phyloP scores from a whole-genome alignment of 2,329 filamentous ascomycete genomes.

The Alternaria ventricosa region DNA sequence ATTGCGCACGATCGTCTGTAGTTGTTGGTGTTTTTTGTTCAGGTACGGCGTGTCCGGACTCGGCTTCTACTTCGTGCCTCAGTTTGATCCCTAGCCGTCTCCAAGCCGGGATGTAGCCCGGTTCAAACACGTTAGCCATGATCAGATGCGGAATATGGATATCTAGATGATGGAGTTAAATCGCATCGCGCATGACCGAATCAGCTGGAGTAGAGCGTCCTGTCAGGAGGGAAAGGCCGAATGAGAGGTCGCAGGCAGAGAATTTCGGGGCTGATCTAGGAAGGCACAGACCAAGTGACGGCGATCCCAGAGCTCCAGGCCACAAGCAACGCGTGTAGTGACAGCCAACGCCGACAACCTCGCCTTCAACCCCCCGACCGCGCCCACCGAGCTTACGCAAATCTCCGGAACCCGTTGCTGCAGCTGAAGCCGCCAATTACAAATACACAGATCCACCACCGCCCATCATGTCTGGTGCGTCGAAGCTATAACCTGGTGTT shows the following conservation, averaged over 20 bases:
- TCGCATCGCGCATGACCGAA: slow-evolving; percentile 46
- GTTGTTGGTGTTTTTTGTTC: slow-evolving; percentile 18
- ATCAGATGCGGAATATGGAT: slow-evolving; percentile 39
- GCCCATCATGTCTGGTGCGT: slow-evolving; percentile 53
- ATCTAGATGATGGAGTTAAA: slow-evolving; percentile 19
- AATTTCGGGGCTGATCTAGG: slow-evolving; percentile 39
- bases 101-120: slow-evolving; percentile 59
- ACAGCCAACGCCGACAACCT: slow-evolving; percentile 30
- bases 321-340: slow-evolving; percentile 43
- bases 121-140: slow-evolving; percentile 30
- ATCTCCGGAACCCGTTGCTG: slow-evolving; percentile 33
- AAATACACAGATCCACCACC: slow-evolving; percentile 28
- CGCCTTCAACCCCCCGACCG: slow-evolving; percentile 28
- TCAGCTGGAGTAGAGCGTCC: slow-evolving; percentile 37
- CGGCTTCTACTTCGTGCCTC: slow-evolving; percentile 56
- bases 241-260: slow-evolving; percentile 43
- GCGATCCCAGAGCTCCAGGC: slow-evolving; percentile 42
- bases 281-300: slow-evolving; percentile 23
- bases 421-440: slow-evolving; percentile 35
- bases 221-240: slow-evolving; percentile 39
- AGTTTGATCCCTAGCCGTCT: slow-evolving; percentile 66
- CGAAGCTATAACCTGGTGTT: slow-evolving; percentile 19
- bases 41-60: slow-evolving; percentile 39
- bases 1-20: slow-evolving; percentile 9
- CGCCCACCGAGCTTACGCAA: slow-evolving; percentile 37